phyloP scores from a whole-genome alignment of 352 stramenopile genomes.

The Saprolegnia diclina region DNA sequence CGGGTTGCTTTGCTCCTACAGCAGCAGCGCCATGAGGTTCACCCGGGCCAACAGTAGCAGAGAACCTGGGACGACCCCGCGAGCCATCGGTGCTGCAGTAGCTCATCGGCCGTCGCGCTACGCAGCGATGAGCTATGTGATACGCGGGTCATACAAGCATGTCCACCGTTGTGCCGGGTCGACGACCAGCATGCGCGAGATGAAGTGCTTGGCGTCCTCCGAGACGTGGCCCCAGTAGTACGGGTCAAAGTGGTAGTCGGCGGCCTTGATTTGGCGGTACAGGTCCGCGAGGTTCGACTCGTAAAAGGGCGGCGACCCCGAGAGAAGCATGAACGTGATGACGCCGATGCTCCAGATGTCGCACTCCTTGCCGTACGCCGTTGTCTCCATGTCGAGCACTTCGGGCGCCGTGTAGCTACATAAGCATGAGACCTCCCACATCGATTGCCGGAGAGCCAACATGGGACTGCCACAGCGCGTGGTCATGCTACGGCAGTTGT shows the following conservation, averaged over 20 bases:
- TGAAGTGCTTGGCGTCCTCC: constrained; percentile 92
- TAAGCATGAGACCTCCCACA: background rate
- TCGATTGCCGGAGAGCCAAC: background rate
- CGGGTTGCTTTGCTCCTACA: constrained; percentile 37
- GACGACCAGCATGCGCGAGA: constrained; percentile 87
- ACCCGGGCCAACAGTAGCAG: too few species aligned
- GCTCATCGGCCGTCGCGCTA: constrained; percentile 46
- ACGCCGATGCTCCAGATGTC: constrained; percentile 90
- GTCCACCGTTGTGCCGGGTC: constrained; percentile 89
- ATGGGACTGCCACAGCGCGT: constrained; percentile 73
- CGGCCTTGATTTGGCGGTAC: constrained; percentile 93
- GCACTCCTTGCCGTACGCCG: constrained; percentile 72
- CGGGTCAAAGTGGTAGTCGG: constrained; percentile 92
- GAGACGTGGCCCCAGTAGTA: constrained; percentile 94
- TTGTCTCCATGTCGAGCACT: constrained; percentile 70
- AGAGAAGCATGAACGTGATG: constrained; percentile 83
- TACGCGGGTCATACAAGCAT: constrained; percentile 20
- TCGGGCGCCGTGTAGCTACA: constrained; percentile 70
- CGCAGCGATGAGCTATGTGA: background rate
- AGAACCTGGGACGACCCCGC: constrained; percentile 37
- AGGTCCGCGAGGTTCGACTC: constrained; percentile 90
- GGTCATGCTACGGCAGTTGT: constrained; percentile 47
- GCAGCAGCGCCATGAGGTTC: background rate
- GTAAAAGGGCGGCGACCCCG: constrained; percentile 83
- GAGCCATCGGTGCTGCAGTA: constrained; percentile 78